phyloP scores from a whole-genome alignment of 768 basidiomycete genomes.

The Suillus discolor region DNA sequence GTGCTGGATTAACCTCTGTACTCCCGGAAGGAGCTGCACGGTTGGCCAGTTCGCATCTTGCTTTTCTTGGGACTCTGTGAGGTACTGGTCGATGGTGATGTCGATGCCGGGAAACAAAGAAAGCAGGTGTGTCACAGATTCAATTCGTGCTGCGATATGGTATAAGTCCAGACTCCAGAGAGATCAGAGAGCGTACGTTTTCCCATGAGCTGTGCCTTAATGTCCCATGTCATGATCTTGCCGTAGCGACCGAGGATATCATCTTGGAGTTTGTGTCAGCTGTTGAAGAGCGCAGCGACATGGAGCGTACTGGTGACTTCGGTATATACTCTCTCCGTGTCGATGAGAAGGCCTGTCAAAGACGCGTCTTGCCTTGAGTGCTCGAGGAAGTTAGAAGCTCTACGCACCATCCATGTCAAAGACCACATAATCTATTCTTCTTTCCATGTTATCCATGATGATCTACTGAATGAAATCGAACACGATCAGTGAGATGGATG shows the following conservation, averaged over 20 bases:
- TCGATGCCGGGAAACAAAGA: constrained; percentile 77
- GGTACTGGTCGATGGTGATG: constrained; percentile 62
- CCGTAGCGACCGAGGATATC: constrained; percentile 72
- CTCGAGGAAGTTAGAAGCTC: constrained; percentile 2
- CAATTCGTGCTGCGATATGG: constrained; percentile 56
- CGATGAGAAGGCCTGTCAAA: constrained; percentile 65
- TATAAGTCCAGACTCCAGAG: neutral
- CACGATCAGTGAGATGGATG: neutral
- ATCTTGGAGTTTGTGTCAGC: constrained; percentile 44
- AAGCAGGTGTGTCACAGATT: constrained; percentile 66
- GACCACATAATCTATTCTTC: constrained; percentile 58
- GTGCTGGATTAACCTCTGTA: constrained; percentile 66
- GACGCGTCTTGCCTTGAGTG: constrained; percentile 9
- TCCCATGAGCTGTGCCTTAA: constrained; percentile 89
- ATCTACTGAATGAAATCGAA: neutral
- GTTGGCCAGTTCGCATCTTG: constrained; percentile 73
- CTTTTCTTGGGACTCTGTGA: constrained; percentile 52
- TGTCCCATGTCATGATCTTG: constrained; percentile 83
- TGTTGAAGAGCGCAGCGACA: neutral
- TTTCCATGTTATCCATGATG: constrained; percentile 4
- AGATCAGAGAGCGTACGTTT: constrained; percentile 53
- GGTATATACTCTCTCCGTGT: constrained; percentile 78
- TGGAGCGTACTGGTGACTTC: constrained; percentile 68
- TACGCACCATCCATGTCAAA: constrained; percentile 74
- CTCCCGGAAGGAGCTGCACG: constrained; percentile 75